Evolutionary conservation across 2,329 filamentous ascomycete genomes (phyloP).

Genomic region (Teratosphaeria nubilosa): DNA sequence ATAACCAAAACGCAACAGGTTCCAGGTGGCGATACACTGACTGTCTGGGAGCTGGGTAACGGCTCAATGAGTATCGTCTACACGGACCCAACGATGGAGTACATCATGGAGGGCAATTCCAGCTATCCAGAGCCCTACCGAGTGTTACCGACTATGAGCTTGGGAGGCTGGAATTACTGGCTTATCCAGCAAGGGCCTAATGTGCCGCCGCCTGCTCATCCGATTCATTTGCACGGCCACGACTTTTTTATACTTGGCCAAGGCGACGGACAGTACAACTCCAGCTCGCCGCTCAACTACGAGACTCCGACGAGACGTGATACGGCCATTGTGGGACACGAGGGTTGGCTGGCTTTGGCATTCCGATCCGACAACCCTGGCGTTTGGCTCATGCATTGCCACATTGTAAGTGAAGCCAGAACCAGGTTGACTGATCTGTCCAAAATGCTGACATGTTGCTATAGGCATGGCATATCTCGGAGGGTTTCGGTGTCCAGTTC

Average conservation of each 20-base stretch:
- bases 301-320: slow-evolving; percentile 41
- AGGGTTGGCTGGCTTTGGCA: slow-evolving; percentile 40
- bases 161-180: slow-evolving; percentile 20
- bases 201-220: slow-evolving; percentile 24
- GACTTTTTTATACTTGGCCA: slow-evolving; percentile 27
- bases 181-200: slow-evolving; percentile 35
- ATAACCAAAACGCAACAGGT: slow-evolving; percentile 22
- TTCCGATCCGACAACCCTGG: slow-evolving; percentile 46
- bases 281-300: slow-evolving; percentile 19
- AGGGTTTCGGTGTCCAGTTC: slow-evolving; percentile 48
- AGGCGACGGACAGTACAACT: slow-evolving; percentile 16
- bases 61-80: slow-evolving; percentile 34
- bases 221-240: slow-evolving; percentile 31
- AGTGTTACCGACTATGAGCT: slow-evolving; percentile 30
- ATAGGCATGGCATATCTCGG: slow-evolving; percentile 47
- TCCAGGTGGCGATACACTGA: slow-evolving; percentile 29
- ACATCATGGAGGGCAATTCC: slow-evolving; percentile 32
- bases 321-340: slow-evolving; percentile 34
- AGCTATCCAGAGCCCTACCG: slow-evolving; percentile 31
- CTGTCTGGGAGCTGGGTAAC: slow-evolving; percentile 31
- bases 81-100: slow-evolving; percentile 36
- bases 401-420: slow-evolving; percentile 50
- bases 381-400: slow-evolving; percentile 38
- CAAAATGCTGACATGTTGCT: neutral
- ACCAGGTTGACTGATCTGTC: slow-evolving; percentile 26